Percentiles rank a stretch among this genome's conserved stretches.
phyloP scores from a whole-genome alignment of 2,329 filamentous ascomycete species.

The Bipolaris bicolor region DNA sequence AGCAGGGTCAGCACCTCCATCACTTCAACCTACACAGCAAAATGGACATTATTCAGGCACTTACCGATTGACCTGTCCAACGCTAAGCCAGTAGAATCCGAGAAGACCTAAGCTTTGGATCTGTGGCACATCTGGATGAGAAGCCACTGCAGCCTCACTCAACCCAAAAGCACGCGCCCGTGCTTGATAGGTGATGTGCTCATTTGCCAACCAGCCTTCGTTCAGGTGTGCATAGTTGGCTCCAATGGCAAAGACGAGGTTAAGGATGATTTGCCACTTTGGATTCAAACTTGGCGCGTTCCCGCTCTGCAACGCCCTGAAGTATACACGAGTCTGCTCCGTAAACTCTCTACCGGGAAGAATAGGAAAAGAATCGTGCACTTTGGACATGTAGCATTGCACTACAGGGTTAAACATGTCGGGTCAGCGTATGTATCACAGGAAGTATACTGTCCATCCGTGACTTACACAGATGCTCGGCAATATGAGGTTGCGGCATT shows the following conservation, averaged over 20 bases:
- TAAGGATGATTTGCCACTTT: constrained; percentile 50
- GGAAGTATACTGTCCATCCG: neutral
- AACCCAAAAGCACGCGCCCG: constrained; percentile 47
- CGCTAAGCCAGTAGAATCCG: constrained; percentile 50
- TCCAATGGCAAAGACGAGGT: constrained; percentile 53
- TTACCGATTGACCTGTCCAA: constrained; percentile 52
- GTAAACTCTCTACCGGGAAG: constrained; percentile 42
- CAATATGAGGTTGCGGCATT: constrained; percentile 40
- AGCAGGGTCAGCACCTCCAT: constrained; percentile 9
- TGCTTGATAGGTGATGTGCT: constrained; percentile 50
- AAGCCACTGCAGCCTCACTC: constrained; percentile 34
- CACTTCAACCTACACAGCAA: neutral
- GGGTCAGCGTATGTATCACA: neutral
- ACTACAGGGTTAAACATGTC: constrained; percentile 15
- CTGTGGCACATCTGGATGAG: constrained; percentile 47
- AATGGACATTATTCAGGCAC: constrained; percentile 5
- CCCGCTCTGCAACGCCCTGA: constrained; percentile 25
- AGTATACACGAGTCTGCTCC: constrained; percentile 45
- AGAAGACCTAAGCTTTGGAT: constrained; percentile 50
- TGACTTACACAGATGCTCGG: constrained; percentile 32
- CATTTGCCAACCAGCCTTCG: constrained; percentile 34
- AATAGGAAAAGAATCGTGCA: constrained; percentile 50
- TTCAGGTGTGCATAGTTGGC: constrained; percentile 48
- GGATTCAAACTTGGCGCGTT: constrained; percentile 25
- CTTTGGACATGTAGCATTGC: constrained; percentile 46